A percentile compares a stretch with the other conserved stretches of the same genome.
These are phyloP conservation scores for Solanum chiquidenum DNA, from an alignment of 257 asterid species.

Conservation along the genomic window DNA sequence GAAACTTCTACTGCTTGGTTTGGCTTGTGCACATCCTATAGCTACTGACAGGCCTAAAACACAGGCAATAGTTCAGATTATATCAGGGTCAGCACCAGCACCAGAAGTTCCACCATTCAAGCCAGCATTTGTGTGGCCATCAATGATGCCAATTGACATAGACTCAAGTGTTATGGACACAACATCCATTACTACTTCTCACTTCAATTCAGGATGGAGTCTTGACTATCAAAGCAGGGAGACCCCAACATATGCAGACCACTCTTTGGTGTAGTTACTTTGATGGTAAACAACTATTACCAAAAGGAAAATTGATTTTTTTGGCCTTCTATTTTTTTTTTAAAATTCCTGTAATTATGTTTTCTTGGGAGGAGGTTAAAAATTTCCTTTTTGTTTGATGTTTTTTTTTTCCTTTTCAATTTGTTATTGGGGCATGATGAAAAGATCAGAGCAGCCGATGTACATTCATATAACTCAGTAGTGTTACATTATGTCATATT, in stretches of 20 bases:
- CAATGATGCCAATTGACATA: conserved; percentile 21
- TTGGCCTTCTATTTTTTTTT: neutral
- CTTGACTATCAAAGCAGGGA: conserved; percentile 46
- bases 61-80: conserved; percentile 47
- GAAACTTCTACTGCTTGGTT: conserved; percentile 54
- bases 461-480: neutral
- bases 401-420: neutral
- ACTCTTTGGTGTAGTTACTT: conserved; percentile 44
- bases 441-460: neutral
- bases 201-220: conserved; percentile 47
- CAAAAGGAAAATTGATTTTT: conserved; percentile 11
- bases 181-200: conserved; percentile 27
- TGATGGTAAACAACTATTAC: conserved; percentile 2
- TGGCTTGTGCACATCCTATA: conserved; percentile 72
- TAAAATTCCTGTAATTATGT: neutral
- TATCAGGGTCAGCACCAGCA: conserved; percentile 44
- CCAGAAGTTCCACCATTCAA: conserved; percentile 66
- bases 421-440: neutral
- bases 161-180: conserved; percentile 19
- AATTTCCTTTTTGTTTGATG: neutral
- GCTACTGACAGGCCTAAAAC: conserved; percentile 61
- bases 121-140: conserved; percentile 86
- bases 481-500: neutral
- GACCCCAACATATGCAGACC: conserved; percentile 23
- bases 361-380: neutral